Base-by-base conservation (phyloP, 1,284 basidiomycete species). In the Cryptococcus neoformans region DNA sequence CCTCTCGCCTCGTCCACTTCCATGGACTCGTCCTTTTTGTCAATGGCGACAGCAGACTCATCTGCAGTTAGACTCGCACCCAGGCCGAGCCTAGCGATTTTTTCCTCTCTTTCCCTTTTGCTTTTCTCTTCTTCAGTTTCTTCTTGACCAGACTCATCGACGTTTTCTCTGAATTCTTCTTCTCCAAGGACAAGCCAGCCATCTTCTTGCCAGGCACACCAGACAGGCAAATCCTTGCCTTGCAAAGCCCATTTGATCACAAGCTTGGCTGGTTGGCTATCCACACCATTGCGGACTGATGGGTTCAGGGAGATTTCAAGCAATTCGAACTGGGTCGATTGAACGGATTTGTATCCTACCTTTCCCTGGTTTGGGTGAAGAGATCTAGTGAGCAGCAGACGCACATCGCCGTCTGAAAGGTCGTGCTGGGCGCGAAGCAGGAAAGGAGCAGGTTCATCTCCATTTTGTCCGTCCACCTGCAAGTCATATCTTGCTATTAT, bases 151-250 rank as follows among this genome's bases (percentile, higher is more conserved):
- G 7, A 16, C 9, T 28, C 17, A 47, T 12, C 9, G 62, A 59
- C 47, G 44, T 47, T 36, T 55, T 54, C 6, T 39, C 47, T 4
- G 7, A 17, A n/a, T 12, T 47, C 44, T 9, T 44, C 8, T 5
- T 62, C 62, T 5, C 65, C 64, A 1, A 74, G 55, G 0, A 76
- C 56, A 11, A 71, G 21, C 74, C 74, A 76, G 6, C 72, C 70
- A 12, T 56, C 62, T 6, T 62, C 60, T 1, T 41, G 44, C 70
- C 72, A 75, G 1, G 44, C 28, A 6, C 57, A 58, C 61, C 64
- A 70, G 21, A 87, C 77, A 0, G 91, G 91, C 12, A 92, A 83
- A 62, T 89, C 85, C 47, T 82, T 79, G 2, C 90, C 88, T 34
- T 80, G 80, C 12, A 87, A 80, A 53, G 80, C 84, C 90, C 90